Conservation (phyloP, 352 stramenopile species). For the Phytopythium delawarense region DNA sequence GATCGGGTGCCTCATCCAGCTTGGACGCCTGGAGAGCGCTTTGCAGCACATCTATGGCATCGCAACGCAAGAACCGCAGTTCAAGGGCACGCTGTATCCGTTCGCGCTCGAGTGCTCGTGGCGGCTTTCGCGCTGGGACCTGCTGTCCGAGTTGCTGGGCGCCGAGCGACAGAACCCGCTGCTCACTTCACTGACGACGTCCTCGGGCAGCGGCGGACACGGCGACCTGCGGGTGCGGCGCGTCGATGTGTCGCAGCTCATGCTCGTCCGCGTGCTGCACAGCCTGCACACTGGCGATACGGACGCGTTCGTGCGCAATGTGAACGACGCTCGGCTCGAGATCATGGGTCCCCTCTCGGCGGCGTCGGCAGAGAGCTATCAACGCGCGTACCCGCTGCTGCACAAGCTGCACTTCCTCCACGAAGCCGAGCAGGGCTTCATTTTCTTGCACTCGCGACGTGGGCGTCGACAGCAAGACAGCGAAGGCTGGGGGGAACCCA, state of each 20-base stretch:
- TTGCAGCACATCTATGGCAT: slow-evolving; percentile 88
- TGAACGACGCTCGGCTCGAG: slow-evolving; percentile 61
- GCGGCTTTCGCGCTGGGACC: slow-evolving; percentile 81
- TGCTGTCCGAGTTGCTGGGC: slow-evolving; percentile 70
- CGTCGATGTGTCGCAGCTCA: slow-evolving; percentile 68
- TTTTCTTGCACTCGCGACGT: slow-evolving; percentile 34
- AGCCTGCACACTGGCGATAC: slow-evolving; percentile 60
- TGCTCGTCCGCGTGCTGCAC: slow-evolving; percentile 78
- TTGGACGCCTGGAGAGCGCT: slow-evolving; percentile 78
- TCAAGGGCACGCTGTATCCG: slow-evolving; percentile 76
- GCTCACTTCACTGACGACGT: slow-evolving; percentile 20
- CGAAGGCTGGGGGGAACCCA: not conserved
- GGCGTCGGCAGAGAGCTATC: slow-evolving; percentile 71
- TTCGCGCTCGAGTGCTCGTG: slow-evolving; percentile 82
- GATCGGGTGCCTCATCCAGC: slow-evolving; percentile 79
- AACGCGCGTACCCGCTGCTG: slow-evolving; percentile 68
- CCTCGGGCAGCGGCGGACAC: slow-evolving; percentile 16
- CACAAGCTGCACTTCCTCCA: slow-evolving; percentile 77
- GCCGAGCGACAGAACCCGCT: slow-evolving; percentile 69
- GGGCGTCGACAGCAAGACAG: not conserved
- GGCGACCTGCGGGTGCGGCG: slow-evolving; percentile 40
- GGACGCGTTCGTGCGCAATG: slow-evolving; percentile 48
- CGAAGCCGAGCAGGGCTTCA: slow-evolving; percentile 69
- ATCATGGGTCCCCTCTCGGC: slow-evolving; percentile 69
- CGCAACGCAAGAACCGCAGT: slow-evolving; percentile 68